Conservation (phyloP, 2,329 filamentous ascomycete species). For the Aureobasidium mangrovei region DNA sequence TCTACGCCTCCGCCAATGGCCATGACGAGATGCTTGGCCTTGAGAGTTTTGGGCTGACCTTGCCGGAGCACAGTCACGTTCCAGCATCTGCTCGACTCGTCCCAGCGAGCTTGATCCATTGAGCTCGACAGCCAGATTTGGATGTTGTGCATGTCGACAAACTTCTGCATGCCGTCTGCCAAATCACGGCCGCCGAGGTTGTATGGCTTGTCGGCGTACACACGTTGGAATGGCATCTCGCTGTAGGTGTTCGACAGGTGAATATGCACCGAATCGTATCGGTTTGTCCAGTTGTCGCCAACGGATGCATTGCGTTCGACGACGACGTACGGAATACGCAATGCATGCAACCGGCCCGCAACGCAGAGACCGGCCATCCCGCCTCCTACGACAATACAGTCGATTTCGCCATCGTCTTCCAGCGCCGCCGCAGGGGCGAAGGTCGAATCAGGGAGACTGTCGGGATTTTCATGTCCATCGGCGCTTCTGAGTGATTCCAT, state of each 20-base stretch:
- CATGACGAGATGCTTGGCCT: conserved; percentile 26
- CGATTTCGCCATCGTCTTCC: conserved; percentile 19
- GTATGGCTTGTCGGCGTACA: conserved; percentile 12
- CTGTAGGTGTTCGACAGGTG: conserved; percentile 34
- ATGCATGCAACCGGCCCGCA: conserved; percentile 36
- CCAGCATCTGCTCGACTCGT: conserved; percentile 31
- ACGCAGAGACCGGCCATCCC: conserved; percentile 38
- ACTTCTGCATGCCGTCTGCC: conserved; percentile 6
- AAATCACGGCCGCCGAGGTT: conserved; percentile 21
- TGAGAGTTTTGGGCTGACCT: conserved; percentile 10
- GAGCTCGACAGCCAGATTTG: conserved; percentile 33
- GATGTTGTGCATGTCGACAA: conserved; percentile 25
- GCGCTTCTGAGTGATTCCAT: conserved; percentile 31
- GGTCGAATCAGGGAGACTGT: conserved; percentile 14
- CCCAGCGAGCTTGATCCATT: conserved; percentile 32
- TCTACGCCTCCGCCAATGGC: conserved; percentile 26
- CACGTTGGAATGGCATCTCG: conserved; percentile 29
- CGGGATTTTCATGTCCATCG: conserved; percentile 22
- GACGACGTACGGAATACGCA: conserved; percentile 36
- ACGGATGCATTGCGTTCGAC: conserved; percentile 36
- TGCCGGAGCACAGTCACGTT: conserved; percentile 18
- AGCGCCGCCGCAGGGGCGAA: conserved; percentile 5
- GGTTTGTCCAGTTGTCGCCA: conserved; percentile 39
- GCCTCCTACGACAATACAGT: conserved; percentile 30
- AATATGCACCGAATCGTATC: conserved; percentile 38